These are phyloP conservation scores for Exophiala mesophila DNA, from an alignment of 2,329 filamentous ascomycete genomes.

Conservation along the genomic window DNA sequence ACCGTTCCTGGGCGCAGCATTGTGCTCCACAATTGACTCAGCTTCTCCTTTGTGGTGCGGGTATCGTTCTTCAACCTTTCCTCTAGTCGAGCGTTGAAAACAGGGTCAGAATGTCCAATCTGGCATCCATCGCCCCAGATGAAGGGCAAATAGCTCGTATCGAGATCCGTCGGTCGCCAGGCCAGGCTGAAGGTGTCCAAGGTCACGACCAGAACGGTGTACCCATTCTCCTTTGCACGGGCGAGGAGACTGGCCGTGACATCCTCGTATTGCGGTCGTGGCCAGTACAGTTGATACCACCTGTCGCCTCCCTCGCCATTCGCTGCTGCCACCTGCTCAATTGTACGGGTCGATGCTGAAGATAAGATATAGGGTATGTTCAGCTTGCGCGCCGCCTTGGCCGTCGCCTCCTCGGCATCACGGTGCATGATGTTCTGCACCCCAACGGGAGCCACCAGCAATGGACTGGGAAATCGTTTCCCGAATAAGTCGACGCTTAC, in stretches of 20 bases:
- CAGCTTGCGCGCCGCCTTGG: conserved; percentile 54
- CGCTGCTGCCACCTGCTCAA: conserved; percentile 60
- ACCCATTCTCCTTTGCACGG: conserved; percentile 57
- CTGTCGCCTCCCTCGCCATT: conserved; percentile 50
- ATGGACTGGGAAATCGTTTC: conserved; percentile 43
- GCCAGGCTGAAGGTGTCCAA: conserved; percentile 64
- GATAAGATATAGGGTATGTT: conserved; percentile 62
- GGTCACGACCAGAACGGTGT: conserved; percentile 63
- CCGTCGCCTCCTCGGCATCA: conserved; percentile 59
- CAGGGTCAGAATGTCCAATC: conserved; percentile 61
- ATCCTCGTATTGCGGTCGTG: conserved; percentile 51
- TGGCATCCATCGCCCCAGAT: conserved; percentile 47
- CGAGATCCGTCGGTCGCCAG: conserved; percentile 64
- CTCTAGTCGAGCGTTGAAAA: conserved; percentile 54
- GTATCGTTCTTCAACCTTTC: conserved; percentile 45
- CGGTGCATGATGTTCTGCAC: conserved; percentile 63
- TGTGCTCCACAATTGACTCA: conserved; percentile 20
- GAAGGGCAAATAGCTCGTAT: conserved; percentile 48
- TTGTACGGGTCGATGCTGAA: conserved; percentile 57
- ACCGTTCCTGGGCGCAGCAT: conserved; percentile 23
- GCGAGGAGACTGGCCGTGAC: conserved; percentile 59
- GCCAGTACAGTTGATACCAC: conserved; percentile 76
- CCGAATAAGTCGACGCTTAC: conserved; percentile 50
- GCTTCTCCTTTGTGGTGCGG: conserved; percentile 34
- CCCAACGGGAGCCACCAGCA: conserved; percentile 64